Evolutionary conservation across 345 rosid genomes (phyloP).

Genomic region (Noccaea caerulescens): DNA sequence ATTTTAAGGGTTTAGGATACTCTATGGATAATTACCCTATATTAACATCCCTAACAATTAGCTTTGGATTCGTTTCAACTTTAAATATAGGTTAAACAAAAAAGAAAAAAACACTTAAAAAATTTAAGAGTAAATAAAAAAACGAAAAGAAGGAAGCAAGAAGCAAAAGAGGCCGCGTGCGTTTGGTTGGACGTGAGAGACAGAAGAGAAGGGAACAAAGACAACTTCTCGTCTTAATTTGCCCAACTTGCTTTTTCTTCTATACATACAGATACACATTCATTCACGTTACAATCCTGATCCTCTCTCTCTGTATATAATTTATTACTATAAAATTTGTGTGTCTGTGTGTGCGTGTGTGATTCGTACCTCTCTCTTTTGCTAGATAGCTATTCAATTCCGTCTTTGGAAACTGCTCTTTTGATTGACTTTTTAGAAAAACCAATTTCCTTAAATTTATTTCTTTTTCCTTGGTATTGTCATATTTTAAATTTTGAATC

Average conservation of each 20-base stretch:
- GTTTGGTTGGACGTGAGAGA: slow-evolving; percentile 41
- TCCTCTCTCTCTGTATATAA: slow-evolving; percentile 1
- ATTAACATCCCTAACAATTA: background rate
- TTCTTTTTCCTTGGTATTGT: background rate
- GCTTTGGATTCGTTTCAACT: slow-evolving; percentile 38
- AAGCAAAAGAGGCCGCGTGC: slow-evolving; percentile 30
- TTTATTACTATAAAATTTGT: slow-evolving; percentile 22
- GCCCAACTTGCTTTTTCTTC: slow-evolving; percentile 28
- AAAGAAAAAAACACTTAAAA: background rate
- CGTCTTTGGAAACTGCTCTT: slow-evolving; percentile 38
- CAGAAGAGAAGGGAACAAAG: slow-evolving; percentile 26
- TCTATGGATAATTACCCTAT: no score
- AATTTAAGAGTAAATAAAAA: background rate
- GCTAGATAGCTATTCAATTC: slow-evolving; percentile 8
- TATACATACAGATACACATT: background rate
- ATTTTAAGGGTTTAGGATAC: no score
- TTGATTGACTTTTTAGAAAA: slow-evolving; percentile 32
- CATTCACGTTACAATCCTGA: slow-evolving; percentile 23
- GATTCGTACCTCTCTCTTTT: slow-evolving; percentile 26
- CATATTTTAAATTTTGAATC: slow-evolving; percentile 12
- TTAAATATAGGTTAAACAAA: background rate
- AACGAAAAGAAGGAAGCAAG: background rate
- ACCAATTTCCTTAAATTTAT: background rate
- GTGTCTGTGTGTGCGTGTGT: background rate
- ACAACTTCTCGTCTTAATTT: slow-evolving; percentile 30